Conservation (phyloP, 768 basidiomycete species). For the Calocybe cyanea region DNA sequence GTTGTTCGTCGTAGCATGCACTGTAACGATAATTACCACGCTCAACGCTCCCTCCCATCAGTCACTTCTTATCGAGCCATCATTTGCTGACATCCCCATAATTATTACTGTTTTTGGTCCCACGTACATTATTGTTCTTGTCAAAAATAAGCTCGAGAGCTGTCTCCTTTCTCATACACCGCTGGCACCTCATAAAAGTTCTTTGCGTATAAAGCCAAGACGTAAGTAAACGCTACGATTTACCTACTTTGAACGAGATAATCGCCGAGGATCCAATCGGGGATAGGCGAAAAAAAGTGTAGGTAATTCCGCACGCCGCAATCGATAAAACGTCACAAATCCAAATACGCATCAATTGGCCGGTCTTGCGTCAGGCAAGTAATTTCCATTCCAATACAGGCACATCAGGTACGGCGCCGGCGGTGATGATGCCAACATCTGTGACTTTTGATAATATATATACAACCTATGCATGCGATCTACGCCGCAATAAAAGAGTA, state of each 20-base stretch:
- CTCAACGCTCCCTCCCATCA: constrained; percentile 37
- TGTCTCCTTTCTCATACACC: neutral
- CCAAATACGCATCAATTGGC: constrained; percentile 8
- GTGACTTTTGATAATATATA: no score
- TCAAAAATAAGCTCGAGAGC: neutral
- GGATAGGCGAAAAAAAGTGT: constrained; percentile 9
- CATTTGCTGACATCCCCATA: constrained; percentile 22
- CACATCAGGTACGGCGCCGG: constrained; percentile 15
- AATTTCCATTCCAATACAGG: no score
- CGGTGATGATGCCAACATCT: neutral
- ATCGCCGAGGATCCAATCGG: constrained; percentile 1
- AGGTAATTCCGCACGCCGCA: constrained; percentile 5
- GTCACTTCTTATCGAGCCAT: constrained; percentile 44
- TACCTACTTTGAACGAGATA: neutral
- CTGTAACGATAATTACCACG: neutral
- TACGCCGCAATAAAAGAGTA: no score
- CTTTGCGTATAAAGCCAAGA: neutral
- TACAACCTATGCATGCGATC: no score
- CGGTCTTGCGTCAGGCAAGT: constrained; percentile 16
- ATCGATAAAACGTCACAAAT: constrained; percentile 11
- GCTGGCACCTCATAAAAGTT: neutral
- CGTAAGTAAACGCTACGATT: constrained; percentile 3
- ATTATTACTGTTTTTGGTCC: neutral
- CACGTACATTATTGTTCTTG: constrained; percentile 5
- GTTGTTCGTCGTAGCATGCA: no score